Conservation (phyloP, 1,284 basidiomycete genomes). For the Ceratobasidium theobromae region DNA sequence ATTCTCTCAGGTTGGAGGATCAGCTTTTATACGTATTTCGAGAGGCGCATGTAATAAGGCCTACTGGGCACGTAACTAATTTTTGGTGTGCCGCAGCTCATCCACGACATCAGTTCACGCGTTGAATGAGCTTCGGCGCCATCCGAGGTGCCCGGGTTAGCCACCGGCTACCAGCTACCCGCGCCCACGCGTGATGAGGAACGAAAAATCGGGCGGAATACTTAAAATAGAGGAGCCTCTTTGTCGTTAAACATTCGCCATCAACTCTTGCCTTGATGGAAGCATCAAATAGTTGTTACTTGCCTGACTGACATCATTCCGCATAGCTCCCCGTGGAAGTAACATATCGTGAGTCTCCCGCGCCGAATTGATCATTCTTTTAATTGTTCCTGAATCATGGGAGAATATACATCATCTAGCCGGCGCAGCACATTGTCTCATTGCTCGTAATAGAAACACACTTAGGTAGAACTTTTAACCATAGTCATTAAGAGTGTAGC, state of each 20-base stretch:
- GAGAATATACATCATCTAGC: not conserved
- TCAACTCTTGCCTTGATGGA: not conserved
- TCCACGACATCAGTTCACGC: too few relatives aligned
- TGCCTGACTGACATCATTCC: not conserved
- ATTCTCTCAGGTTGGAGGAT: not conserved
- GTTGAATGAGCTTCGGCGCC: not conserved
- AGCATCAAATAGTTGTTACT: not conserved
- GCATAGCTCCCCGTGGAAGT: not conserved
- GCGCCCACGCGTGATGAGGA: not conserved
- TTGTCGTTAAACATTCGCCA: too few relatives aligned
- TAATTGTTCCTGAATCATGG: not conserved
- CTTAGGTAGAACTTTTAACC: constrained; percentile 6
- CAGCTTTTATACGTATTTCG: constrained; percentile 17
- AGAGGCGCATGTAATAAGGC: too few relatives aligned
- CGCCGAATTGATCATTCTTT: not conserved
- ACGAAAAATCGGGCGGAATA: not conserved
- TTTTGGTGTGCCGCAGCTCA: too few relatives aligned
- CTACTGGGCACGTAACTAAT: too few relatives aligned
- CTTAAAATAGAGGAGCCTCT: too few relatives aligned
- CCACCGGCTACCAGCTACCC: constrained; percentile 3
- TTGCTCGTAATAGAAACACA: not conserved
- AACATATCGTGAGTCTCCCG: not conserved
- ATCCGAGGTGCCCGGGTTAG: constrained; percentile 6
- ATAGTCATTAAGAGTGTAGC: constrained; percentile 24
- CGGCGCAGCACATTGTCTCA: not conserved